Evolutionary conservation across 257 asterid species (phyloP).

Genomic region (Solanum sejunctum): DNA sequence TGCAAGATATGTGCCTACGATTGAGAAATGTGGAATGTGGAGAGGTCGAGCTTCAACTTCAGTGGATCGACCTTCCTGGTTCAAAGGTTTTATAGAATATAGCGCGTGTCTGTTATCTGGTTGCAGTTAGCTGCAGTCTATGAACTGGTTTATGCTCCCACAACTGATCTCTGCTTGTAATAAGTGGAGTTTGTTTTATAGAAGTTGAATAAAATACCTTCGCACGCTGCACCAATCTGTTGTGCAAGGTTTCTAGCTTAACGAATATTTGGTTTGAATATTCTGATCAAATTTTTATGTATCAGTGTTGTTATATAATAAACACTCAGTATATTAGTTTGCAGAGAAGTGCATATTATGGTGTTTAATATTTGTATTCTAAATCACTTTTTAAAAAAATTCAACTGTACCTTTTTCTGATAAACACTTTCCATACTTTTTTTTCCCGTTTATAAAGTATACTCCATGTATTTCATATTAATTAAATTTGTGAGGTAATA

Average conservation of each 20-base stretch:
- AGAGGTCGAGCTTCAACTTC: slow-evolving; percentile 33
- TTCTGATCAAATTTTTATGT: not conserved
- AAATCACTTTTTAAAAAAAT: not conserved
- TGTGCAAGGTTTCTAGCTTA: not conserved
- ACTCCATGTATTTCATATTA: too few relatives aligned
- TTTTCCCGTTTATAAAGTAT: not conserved
- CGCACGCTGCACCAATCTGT: not conserved
- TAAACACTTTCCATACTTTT: not conserved
- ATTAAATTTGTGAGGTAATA: too few relatives aligned
- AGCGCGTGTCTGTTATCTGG: not conserved
- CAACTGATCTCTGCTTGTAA: not conserved
- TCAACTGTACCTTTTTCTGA: not conserved
- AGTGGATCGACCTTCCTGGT: slow-evolving; percentile 37
- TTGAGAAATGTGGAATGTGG: slow-evolving; percentile 38
- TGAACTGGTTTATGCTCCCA: not conserved
- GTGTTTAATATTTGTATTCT: not conserved
- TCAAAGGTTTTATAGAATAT: slow-evolving; percentile 18
- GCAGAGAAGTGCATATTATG: not conserved
- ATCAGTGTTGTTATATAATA: not conserved
- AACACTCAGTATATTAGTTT: not conserved
- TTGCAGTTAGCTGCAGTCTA: not conserved
- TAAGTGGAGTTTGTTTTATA: not conserved
- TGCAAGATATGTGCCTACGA: slow-evolving; percentile 31
- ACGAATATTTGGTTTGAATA: not conserved
- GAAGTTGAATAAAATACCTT: not conserved